A percentile compares a stretch with the other conserved stretches of the same genome.
phyloP scores from a whole-genome alignment of 2,329 filamentous ascomycete genomes.

The Fusarium foetens region DNA sequence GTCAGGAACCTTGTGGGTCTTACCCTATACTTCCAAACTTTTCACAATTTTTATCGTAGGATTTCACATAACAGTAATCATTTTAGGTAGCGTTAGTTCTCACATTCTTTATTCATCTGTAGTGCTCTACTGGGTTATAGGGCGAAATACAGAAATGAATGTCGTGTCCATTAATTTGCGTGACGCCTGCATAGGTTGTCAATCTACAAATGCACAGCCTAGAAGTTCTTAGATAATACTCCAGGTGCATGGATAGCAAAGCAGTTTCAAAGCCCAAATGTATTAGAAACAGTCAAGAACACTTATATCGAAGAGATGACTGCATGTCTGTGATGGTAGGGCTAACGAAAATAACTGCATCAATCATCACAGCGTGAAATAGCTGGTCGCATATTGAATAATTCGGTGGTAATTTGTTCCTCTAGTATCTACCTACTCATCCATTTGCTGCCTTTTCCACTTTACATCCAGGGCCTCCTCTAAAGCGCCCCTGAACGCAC shows the following conservation, averaged over 20 bases:
- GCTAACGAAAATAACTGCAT: not conserved
- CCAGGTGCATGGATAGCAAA: not conserved
- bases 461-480: slow-evolving; percentile 36
- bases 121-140: not conserved
- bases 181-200: no score
- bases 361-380: not conserved
- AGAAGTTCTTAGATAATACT: not conserved
- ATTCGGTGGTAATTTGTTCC: not conserved
- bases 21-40: slow-evolving; percentile 1
- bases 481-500: slow-evolving; percentile 43
- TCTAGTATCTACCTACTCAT: slow-evolving; percentile 4
- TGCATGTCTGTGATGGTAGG: no score
- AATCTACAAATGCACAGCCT: not conserved
- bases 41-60: not conserved
- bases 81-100: not conserved
- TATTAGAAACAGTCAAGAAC: not conserved
- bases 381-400: not conserved
- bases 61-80: not conserved
- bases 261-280: not conserved
- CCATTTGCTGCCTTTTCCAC: slow-evolving; percentile 31
- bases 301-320: not conserved
- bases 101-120: not conserved
- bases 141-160: no score
- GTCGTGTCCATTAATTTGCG: not conserved
- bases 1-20: slow-evolving; percentile 9